Evolutionary conservation across 1,284 basidiomycete species (phyloP).

Genomic region (Apiotrichum sp.): DNA sequence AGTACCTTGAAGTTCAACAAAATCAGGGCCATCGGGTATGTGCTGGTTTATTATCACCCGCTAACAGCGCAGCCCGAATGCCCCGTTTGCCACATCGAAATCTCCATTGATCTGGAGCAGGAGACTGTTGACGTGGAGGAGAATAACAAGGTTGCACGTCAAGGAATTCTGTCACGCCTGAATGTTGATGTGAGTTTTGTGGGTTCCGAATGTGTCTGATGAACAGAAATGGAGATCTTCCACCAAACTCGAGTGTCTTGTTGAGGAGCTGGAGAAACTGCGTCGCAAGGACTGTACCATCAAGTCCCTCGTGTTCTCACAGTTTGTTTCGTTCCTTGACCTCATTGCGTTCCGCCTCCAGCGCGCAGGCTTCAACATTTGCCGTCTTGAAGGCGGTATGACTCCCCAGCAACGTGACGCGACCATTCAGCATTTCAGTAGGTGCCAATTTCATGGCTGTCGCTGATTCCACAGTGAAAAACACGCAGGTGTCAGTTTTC

Average conservation of each 20-base stretch:
- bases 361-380: constrained; percentile 88
- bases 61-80: constrained; percentile 65
- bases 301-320: constrained; percentile 81
- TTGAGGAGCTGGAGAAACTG: constrained; percentile 86
- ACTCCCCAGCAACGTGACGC: constrained; percentile 90
- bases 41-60: constrained; percentile 2
- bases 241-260: constrained; percentile 92
- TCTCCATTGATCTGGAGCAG: constrained; percentile 93
- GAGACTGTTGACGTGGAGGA: constrained; percentile 80
- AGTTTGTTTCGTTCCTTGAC: constrained; percentile 51
- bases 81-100: constrained; percentile 86
- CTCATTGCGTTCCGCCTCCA: constrained; percentile 89
- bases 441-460: constrained; percentile 27
- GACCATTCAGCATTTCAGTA: constrained; percentile 90
- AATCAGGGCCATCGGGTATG: constrained; percentile 64
- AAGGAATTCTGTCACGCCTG: constrained; percentile 88
- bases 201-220: background rate
- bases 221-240: constrained; percentile 75
- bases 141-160: constrained; percentile 56
- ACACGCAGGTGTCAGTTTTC: constrained; percentile 91
- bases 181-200: constrained; percentile 59
- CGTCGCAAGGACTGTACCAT: constrained; percentile 80
- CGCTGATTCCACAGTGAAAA: constrained; percentile 61
- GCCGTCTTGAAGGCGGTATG: constrained; percentile 95
- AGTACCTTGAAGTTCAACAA: constrained; percentile 66